A percentile compares a stretch with the other conserved stretches of the same genome.
Evolutionary conservation across 768 basidiomycete species (phyloP).

Genomic region (Kwoniella mangroviensis): DNA sequence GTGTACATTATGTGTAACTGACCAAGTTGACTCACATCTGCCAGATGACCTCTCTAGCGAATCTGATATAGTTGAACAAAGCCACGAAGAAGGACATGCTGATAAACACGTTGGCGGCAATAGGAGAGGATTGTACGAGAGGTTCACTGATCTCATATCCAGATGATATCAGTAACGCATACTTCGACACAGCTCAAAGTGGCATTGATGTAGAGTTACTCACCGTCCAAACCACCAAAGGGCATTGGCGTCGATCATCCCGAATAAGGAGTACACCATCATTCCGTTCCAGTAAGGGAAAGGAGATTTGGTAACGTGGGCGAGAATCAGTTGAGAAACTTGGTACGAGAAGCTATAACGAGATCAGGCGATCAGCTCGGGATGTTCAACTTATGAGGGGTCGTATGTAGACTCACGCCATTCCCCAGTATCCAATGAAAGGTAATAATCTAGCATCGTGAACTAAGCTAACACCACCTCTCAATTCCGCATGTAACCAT

Average conservation of each 20-base stretch:
- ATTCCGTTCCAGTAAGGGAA: slow-evolving; percentile 89
- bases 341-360: slow-evolving; percentile 61
- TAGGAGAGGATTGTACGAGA: slow-evolving; percentile 72
- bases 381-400: not conserved
- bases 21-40: slow-evolving; percentile 52
- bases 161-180: slow-evolving; percentile 9
- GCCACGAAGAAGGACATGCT: slow-evolving; percentile 72
- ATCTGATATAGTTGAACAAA: slow-evolving; percentile 72
- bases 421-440: slow-evolving; percentile 90
- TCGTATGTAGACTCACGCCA: slow-evolving; percentile 37
- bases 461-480: slow-evolving; percentile 70
- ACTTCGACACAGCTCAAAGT: not conserved
- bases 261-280: slow-evolving; percentile 79
- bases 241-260: slow-evolving; percentile 81
- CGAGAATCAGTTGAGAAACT: slow-evolving; percentile 89
- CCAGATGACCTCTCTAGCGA: slow-evolving; percentile 78
- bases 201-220: slow-evolving; percentile 45
- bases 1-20: too few relatives aligned
- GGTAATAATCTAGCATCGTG: slow-evolving; percentile 79
- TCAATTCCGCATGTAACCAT: slow-evolving; percentile 77
- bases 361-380: not conserved
- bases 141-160: slow-evolving; percentile 62
- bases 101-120: slow-evolving; percentile 72
- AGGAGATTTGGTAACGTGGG: slow-evolving; percentile 79
- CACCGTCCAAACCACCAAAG: slow-evolving; percentile 71